These are phyloP conservation scores for Tephrocybe sp. DNA, from an alignment of 768 basidiomycete species.

Conservation along the genomic window DNA sequence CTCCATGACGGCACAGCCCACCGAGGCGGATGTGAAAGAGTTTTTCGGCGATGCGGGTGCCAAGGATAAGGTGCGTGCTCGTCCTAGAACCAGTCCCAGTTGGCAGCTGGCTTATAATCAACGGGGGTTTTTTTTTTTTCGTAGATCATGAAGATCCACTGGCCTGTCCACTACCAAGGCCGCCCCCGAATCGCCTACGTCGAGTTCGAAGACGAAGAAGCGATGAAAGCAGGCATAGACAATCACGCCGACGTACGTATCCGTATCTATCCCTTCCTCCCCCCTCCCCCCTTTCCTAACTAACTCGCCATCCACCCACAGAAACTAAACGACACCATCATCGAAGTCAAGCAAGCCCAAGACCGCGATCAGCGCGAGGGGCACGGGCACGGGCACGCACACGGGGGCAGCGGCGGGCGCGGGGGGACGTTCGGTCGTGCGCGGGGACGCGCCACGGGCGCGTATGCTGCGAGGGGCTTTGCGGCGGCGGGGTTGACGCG, in stretches of 20 bases:
- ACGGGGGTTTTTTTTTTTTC: too few species aligned
- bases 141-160: conserved; percentile 67
- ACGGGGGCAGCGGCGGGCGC: conserved; percentile 33
- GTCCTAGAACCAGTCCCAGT: too few species aligned
- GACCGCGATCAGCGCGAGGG: too few species aligned
- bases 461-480: conserved; percentile 64
- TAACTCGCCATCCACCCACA: conserved; percentile 23
- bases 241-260: conserved; percentile 71
- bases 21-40: conserved; percentile 66
- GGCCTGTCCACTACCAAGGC: conserved; percentile 40
- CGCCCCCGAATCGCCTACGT: conserved; percentile 74
- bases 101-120: too few species aligned
- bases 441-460: conserved; percentile 52
- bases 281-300: neutral
- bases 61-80: conserved; percentile 50
- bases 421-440: conserved; percentile 45
- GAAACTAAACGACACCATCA: conserved; percentile 66
- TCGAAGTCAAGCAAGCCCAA: conserved; percentile 66
- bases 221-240: conserved; percentile 76
- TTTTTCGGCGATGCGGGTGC: conserved; percentile 70
- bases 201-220: conserved; percentile 86
- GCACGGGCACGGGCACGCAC: too few species aligned
- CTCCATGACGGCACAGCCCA: conserved; percentile 34
- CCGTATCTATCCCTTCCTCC: neutral
- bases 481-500: conserved; percentile 67